A percentile compares a stretch with the other conserved stretches of the same genome.
Evolutionary conservation across 1,284 basidiomycete species (phyloP).

Genomic region (Exobasidium rhododendri): DNA sequence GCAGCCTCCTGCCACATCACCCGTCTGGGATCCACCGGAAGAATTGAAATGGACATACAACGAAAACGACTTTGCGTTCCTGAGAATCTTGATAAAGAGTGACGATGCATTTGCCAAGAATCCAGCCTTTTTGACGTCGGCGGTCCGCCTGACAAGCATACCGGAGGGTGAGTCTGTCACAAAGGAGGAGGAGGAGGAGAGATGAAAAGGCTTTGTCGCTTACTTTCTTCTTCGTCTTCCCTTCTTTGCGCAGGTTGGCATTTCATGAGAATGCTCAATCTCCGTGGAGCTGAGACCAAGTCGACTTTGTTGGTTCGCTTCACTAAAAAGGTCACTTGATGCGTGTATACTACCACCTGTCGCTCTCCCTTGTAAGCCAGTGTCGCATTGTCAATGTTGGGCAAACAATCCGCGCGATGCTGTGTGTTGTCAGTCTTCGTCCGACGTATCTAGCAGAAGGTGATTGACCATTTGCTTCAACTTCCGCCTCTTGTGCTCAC

Average conservation of each 20-base stretch:
- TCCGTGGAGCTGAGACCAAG: conserved; percentile 60
- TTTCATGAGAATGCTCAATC: conserved; percentile 61
- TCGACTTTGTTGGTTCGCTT: conserved; percentile 31
- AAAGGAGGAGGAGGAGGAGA: not conserved
- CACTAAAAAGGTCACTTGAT: conserved; percentile 4
- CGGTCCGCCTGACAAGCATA: conserved; percentile 24
- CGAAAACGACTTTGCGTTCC: conserved; percentile 37
- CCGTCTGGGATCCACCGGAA: conserved; percentile 34
- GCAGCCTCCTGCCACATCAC: conserved; percentile 35
- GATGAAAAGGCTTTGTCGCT: no score
- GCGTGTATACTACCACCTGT: no score
- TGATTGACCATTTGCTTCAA: no score
- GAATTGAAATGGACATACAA: conserved; percentile 38
- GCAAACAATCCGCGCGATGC: no score
- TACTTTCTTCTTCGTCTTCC: conserved; percentile 16
- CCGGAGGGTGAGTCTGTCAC: conserved; percentile 37
- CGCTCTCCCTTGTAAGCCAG: no score
- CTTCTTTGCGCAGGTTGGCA: conserved; percentile 54
- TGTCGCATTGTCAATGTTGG: no score
- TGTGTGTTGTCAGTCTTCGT: no score
- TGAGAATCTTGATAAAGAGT: conserved; percentile 43
- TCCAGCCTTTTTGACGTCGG: conserved; percentile 39
- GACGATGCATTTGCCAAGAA: conserved; percentile 42
- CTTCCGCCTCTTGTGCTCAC: no score
- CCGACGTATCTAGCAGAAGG: no score